Conservation (phyloP, 2,329 filamentous ascomycete species). For the Fusarium neocosmosporiellum region DNA sequence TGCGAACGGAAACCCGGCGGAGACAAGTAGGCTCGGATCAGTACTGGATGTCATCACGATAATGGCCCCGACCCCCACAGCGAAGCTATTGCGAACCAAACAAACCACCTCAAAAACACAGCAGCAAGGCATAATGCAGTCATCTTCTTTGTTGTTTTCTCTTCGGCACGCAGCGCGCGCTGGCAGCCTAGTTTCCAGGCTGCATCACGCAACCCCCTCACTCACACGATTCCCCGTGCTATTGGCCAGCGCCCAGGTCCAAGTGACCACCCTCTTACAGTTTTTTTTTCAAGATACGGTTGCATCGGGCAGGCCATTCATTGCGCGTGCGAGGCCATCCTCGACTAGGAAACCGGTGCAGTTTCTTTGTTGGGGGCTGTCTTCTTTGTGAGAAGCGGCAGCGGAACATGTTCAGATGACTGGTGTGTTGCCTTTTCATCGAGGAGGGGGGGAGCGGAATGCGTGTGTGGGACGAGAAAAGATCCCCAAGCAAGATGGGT, state of each 20-base stretch:
- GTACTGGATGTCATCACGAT: neutral
- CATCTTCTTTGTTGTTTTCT: conserved; percentile 12
- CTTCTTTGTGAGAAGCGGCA: conserved; percentile 4
- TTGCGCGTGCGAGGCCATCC: conserved; percentile 16
- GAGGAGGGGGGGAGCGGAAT: conserved; percentile 31
- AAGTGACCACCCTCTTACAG: conserved; percentile 31
- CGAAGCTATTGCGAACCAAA: conserved; percentile 25
- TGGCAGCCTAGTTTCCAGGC: conserved; percentile 33
- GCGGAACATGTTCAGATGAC: conserved; percentile 36
- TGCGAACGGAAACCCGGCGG: neutral
- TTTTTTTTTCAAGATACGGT: conserved; percentile 23
- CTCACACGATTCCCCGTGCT: neutral
- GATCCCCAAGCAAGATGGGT: neutral
- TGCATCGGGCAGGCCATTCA: conserved; percentile 13
- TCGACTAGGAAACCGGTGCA: conserved; percentile 17
- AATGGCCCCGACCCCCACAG: neutral
- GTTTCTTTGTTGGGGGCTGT: conserved; percentile 11
- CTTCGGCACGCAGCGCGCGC: conserved; percentile 10
- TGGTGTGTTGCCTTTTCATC: neutral
- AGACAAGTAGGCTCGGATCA: neutral
- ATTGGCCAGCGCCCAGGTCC: conserved; percentile 29
- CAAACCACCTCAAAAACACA: neutral
- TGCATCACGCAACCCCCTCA: conserved; percentile 36
- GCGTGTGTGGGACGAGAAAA: conserved; percentile 17
- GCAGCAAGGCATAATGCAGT: conserved; percentile 30